A percentile compares a stretch with the other conserved stretches of the same genome.
phyloP scores from a whole-genome alignment of 2,329 filamentous ascomycete species.

The Aspergillus neotritici region DNA sequence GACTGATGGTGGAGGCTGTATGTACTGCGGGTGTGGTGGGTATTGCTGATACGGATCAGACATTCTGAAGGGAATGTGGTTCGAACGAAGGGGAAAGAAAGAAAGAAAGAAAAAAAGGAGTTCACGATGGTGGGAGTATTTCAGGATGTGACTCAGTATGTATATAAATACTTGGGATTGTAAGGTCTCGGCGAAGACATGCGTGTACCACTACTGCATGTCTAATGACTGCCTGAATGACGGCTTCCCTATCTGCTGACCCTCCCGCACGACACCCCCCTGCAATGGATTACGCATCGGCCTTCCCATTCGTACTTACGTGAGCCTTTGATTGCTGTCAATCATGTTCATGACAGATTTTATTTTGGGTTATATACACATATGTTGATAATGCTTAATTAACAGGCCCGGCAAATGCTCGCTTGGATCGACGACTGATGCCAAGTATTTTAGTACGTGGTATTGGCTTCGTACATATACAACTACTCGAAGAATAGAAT shows the following conservation, averaged over 20 bases:
- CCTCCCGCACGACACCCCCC: conserved; percentile 20
- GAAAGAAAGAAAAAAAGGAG: neutral
- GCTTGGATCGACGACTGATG: too few species aligned
- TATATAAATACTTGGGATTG: too few species aligned
- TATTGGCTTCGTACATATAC: too few species aligned
- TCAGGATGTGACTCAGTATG: too few species aligned
- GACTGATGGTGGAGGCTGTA: conserved; percentile 30
- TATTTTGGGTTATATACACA: too few species aligned
- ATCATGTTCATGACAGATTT: too few species aligned
- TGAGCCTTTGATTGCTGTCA: too few species aligned
- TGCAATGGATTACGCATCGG: neutral
- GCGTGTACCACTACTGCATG: neutral
- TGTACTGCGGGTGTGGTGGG: conserved; percentile 36
- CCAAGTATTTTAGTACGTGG: too few species aligned
- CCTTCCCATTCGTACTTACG: too few species aligned
- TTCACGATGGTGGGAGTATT: neutral
- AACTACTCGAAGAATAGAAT: neutral
- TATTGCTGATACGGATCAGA: conserved; percentile 6
- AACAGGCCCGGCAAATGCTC: too few species aligned
- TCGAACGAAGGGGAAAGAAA: too few species aligned
- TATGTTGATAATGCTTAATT: too few species aligned
- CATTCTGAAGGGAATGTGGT: conserved; percentile 4
- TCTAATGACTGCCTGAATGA: conserved; percentile 14
- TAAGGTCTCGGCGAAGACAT: neutral
- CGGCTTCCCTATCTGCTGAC: conserved; percentile 19